Evolutionary conservation across 257 asterid genomes (phyloP), one percentile per base, ranked within the genome.

Genomic region (Asclepias syriaca): DNA sequence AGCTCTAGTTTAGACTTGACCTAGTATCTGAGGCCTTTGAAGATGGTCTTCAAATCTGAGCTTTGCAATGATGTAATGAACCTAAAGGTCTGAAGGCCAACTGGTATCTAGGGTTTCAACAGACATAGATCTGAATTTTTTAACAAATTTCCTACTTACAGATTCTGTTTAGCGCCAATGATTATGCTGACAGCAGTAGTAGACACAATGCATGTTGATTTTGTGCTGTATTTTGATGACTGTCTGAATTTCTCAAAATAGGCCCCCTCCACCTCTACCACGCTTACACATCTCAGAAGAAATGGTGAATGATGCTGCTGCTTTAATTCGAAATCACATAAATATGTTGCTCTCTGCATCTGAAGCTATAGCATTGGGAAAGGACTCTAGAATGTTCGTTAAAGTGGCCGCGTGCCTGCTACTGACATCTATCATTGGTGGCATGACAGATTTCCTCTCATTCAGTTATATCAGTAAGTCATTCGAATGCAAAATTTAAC

Each of bases 231-330:
- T 45, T 22, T 21, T 40, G 8, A 32, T 14, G 24, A 8, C 50
- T 3, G 6, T 60, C 43, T 74, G 39, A 60, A 45, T 56, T 21
- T 66, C 77, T 72, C 79, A 81, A 56, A 77, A 76, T 89, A 94
- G 97, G 79, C 96, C 96, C 22, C 80, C 96, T 70, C 97, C 98
- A 5, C 88, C 95, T 63, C 80, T 94, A 63, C 98, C 97, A 14
- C 93, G 84, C 84, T 65, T 93, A 75, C 68, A 75, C 81, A 84
- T 91, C 71, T 85, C 97, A 6, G 97, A 91, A 71, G 97, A 91
- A 80, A 84, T 63, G 58, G 84, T 68, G 51, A 79, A 78, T 16
- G 87, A 85, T 78, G 89, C 80, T 22, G 90, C 91, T 29, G 68
- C 71, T 14, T 66, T 85, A 71, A 37, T 87, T 24, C 81, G 85